Evolutionary conservation across 768 basidiomycete species (phyloP).

Genomic region (Wakefieldia striispora): DNA sequence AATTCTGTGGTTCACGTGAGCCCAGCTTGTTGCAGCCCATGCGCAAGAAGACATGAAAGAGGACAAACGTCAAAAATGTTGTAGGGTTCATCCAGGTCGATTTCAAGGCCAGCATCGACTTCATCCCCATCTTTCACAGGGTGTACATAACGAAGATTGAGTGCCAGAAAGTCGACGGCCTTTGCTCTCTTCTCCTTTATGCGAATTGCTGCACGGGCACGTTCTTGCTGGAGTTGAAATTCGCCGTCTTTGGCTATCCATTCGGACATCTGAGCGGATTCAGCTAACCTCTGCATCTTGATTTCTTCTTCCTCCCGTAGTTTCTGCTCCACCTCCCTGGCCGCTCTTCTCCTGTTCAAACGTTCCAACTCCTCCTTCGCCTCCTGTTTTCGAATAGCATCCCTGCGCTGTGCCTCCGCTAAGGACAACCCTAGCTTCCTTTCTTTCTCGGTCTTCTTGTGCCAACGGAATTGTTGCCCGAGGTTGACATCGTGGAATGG

Average conservation of each 20-base stretch:
- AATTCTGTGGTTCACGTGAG: conserved; percentile 51
- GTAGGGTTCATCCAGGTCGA: conserved; percentile 98
- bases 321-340: conserved; percentile 85
- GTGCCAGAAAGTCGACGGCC: conserved; percentile 95
- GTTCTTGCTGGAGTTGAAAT: conserved; percentile 95
- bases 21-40: background rate
- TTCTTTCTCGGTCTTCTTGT: conserved; percentile 98
- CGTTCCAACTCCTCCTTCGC: conserved; percentile 95
- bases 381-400: conserved; percentile 79
- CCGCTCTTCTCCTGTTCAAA: conserved; percentile 85
- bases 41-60: background rate
- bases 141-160: conserved; percentile 92
- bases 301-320: conserved; percentile 92
- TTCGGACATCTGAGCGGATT: conserved; percentile 96
- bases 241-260: conserved; percentile 98
- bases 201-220: conserved; percentile 85
- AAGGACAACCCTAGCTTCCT: conserved; percentile 78
- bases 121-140: conserved; percentile 69
- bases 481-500: conserved; percentile 98
- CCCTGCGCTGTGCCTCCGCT: conserved; percentile 76
- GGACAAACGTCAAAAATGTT: conserved; percentile 87
- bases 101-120: conserved; percentile 90
- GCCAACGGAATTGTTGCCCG: conserved; percentile 96
- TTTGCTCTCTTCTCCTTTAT: conserved; percentile 96
- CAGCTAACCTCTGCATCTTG: conserved; percentile 82